Percentiles rank a stretch among this genome's conserved stretches.
Conservation (phyloP, 352 stramenopile genomes). For the Phytophthora pseudosyringae region DNA sequence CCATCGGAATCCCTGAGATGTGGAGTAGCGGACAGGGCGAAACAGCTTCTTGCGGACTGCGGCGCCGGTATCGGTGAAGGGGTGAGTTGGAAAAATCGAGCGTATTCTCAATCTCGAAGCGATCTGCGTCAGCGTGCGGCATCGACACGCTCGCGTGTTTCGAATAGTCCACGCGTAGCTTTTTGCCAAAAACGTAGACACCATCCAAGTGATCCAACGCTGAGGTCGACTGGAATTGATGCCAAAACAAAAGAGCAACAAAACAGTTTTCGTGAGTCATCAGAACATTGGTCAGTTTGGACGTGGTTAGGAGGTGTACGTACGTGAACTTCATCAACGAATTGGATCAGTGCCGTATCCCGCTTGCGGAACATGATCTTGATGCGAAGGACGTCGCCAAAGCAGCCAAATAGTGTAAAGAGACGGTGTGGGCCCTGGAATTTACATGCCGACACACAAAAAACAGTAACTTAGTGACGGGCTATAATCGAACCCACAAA, state of each 20-base stretch:
- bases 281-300: background rate
- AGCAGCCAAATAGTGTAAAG: constrained; percentile 88
- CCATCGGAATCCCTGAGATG: constrained; percentile 74
- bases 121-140: constrained; percentile 78
- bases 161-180: constrained; percentile 84
- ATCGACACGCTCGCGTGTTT: constrained; percentile 86
- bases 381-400: constrained; percentile 82
- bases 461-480: constrained; percentile 1
- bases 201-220: constrained; percentile 82
- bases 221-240: constrained; percentile 57
- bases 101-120: constrained; percentile 86
- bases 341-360: constrained; percentile 84
- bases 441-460: constrained; percentile 1
- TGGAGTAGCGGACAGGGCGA: constrained; percentile 69
- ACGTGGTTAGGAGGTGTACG: constrained; percentile 11
- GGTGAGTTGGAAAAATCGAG: constrained; percentile 78
- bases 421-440: constrained; percentile 63
- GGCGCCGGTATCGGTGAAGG: constrained; percentile 79
- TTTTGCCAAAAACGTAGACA: constrained; percentile 76
- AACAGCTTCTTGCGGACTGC: constrained; percentile 66
- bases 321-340: constrained; percentile 78
- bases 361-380: constrained; percentile 91
- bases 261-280: constrained; percentile 17
- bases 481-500: background rate
- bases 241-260: constrained; percentile 9